A percentile compares a stretch with the other conserved stretches of the same genome.
These are phyloP conservation scores for Podila epigama DNA, from an alignment of 192 early-diverging fungal genomes.

Conservation along the genomic window DNA sequence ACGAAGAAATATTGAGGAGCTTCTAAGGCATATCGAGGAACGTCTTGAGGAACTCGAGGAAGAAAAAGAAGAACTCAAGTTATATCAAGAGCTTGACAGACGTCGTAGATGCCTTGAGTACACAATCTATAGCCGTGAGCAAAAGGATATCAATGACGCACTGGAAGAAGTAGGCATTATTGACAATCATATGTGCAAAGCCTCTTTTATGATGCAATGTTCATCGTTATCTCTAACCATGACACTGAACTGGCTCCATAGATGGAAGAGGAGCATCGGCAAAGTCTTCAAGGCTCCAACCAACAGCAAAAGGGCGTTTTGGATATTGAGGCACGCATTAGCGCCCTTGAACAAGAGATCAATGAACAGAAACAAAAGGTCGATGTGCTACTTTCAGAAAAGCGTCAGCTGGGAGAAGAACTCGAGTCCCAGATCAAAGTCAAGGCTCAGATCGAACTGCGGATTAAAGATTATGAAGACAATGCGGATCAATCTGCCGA, in stretches of 20 bases:
- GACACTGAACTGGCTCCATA: too few relatives aligned
- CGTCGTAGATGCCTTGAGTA: slow-evolving; percentile 91
- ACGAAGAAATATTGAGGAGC: slow-evolving; percentile 87
- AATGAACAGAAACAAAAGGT: slow-evolving; percentile 68
- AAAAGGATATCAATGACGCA: slow-evolving; percentile 78
- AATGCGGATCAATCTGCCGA: slow-evolving; percentile 34
- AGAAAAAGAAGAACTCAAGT: slow-evolving; percentile 92
- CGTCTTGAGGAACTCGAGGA: slow-evolving; percentile 88
- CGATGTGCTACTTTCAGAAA: slow-evolving; percentile 72
- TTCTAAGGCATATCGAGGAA: slow-evolving; percentile 88
- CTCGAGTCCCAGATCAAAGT: slow-evolving; percentile 77
- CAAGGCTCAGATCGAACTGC: slow-evolving; percentile 80
- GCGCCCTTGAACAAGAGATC: slow-evolving; percentile 62
- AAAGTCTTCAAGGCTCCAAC: slow-evolving; percentile 58
- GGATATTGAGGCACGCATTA: slow-evolving; percentile 61
- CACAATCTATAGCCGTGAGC: slow-evolving; percentile 91
- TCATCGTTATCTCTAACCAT: too few relatives aligned
- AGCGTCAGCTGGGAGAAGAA: slow-evolving; percentile 75
- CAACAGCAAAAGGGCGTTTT: slow-evolving; percentile 61
- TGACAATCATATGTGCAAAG: too few relatives aligned
- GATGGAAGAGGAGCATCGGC: slow-evolving; percentile 50
- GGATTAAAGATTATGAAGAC: slow-evolving; percentile 84
- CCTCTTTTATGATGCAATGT: too few relatives aligned
- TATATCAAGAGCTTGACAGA: slow-evolving; percentile 87
- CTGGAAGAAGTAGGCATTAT: slow-evolving; percentile 67